These are phyloP conservation scores for Trichoderma guizhouense DNA, from an alignment of 2,329 filamentous ascomycete species.

Conservation along the genomic window DNA sequence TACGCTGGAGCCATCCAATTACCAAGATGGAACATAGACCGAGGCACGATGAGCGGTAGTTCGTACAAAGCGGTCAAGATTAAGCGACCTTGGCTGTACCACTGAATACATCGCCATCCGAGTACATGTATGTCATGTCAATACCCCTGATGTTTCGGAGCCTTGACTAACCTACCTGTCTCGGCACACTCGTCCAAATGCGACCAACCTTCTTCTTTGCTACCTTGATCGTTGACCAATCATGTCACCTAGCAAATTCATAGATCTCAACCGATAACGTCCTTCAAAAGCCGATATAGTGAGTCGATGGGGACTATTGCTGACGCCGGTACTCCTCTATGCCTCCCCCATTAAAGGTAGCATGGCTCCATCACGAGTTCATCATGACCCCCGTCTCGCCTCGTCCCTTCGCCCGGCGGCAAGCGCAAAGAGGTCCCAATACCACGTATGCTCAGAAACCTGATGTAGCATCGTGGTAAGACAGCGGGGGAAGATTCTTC, in stretches of 20 bases:
- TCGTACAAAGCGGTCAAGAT: background rate
- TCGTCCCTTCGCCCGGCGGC: conserved; percentile 1
- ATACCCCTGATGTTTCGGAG: conserved; percentile 14
- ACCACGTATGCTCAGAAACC: conserved; percentile 8
- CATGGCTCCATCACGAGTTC: conserved; percentile 2
- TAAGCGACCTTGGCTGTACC: background rate
- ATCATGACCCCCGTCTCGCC: background rate
- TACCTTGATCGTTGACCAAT: background rate
- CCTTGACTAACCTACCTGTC: background rate
- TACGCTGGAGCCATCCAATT: background rate
- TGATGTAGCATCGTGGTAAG: conserved; percentile 15
- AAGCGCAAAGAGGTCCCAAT: background rate
- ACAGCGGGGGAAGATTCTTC: background rate
- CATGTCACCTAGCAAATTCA: background rate
- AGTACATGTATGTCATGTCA: background rate
- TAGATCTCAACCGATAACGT: background rate
- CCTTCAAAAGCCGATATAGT: background rate
- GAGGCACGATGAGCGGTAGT: background rate
- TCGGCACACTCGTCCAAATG: conserved; percentile 10
- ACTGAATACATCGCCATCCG: background rate
- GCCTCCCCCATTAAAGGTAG: background rate
- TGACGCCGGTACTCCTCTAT: background rate
- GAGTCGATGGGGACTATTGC: background rate
- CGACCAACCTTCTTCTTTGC: conserved; percentile 9
- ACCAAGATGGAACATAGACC: background rate